Conservation (phyloP, 805 yeast genomes). For the Candida insectorum region DNA sequence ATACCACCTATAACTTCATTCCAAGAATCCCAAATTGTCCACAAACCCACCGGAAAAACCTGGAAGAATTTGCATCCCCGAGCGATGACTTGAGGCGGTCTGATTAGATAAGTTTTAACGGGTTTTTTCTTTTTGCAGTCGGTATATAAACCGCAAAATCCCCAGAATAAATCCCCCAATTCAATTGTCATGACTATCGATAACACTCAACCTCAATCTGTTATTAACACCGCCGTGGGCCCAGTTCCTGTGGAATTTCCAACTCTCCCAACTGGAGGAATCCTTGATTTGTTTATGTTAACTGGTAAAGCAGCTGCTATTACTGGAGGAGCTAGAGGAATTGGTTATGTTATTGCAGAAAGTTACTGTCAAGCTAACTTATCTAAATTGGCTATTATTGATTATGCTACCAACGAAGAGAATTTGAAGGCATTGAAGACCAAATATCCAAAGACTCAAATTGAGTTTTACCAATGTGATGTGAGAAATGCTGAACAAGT, state of each 20-base stretch:
- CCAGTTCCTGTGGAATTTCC: constrained; percentile 36
- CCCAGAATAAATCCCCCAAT: too few species aligned
- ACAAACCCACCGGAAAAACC: too few species aligned
- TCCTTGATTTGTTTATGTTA: constrained; percentile 28
- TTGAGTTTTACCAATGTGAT: constrained; percentile 33
- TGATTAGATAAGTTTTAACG: too few species aligned
- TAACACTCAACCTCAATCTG: constrained; percentile 15
- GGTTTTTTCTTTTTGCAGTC: too few species aligned
- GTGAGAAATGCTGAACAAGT: constrained; percentile 39
- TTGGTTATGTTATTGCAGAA: constrained; percentile 33
- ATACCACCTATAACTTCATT: too few species aligned
- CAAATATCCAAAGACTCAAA: constrained; percentile 29
- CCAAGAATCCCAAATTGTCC: too few species aligned
- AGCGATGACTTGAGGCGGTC: too few species aligned
- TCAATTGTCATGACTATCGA: constrained; percentile 31
- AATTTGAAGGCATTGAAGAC: constrained; percentile 22
- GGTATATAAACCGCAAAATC: too few species aligned
- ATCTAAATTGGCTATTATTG: constrained; percentile 37
- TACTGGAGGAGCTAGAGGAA: constrained; percentile 39
- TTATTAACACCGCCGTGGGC: constrained; percentile 35
- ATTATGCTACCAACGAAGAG: constrained; percentile 30
- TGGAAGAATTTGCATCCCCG: too few species aligned
- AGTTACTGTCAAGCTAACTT: constrained; percentile 37
- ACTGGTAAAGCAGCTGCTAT: constrained; percentile 30
- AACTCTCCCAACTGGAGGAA: constrained; percentile 17